phyloP scores from a whole-genome alignment of 1,284 basidiomycete genomes.

The Marasmius oreades region DNA sequence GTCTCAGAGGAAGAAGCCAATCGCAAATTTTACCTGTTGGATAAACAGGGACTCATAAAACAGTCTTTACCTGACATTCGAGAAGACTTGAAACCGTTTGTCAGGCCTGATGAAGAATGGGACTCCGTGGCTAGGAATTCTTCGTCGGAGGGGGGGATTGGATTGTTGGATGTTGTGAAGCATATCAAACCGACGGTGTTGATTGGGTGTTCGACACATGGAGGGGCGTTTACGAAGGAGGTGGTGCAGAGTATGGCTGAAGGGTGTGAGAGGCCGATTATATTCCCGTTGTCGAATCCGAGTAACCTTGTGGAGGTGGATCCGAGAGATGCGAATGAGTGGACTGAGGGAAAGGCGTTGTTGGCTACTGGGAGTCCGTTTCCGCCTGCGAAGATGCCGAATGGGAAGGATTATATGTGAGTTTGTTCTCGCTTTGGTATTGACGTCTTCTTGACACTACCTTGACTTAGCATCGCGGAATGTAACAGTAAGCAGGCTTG shows the following conservation, averaged over 20 bases:
- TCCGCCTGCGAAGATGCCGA: slow-evolving; percentile 65
- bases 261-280: slow-evolving; percentile 69
- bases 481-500: slow-evolving; percentile 55
- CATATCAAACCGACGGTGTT: slow-evolving; percentile 68
- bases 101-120: slow-evolving; percentile 54
- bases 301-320: slow-evolving; percentile 73
- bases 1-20: slow-evolving; percentile 59
- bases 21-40: slow-evolving; percentile 63
- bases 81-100: slow-evolving; percentile 52
- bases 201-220: slow-evolving; percentile 79
- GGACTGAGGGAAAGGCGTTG: slow-evolving; percentile 75
- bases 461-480: slow-evolving; percentile 54
- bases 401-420: slow-evolving; percentile 66
- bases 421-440: slow-evolving; percentile 19
- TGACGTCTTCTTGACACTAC: neutral
- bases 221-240: slow-evolving; percentile 80
- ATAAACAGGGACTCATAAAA: slow-evolving; percentile 55
- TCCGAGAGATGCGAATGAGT: slow-evolving; percentile 69
- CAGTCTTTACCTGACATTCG: slow-evolving; percentile 51
- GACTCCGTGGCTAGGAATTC: too few species aligned
- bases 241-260: slow-evolving; percentile 70
- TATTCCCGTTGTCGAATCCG: slow-evolving; percentile 82
- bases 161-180: slow-evolving; percentile 66
- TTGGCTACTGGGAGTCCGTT: slow-evolving; percentile 84
- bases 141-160: slow-evolving; percentile 39